Percentiles rank a stretch among this genome's conserved stretches.
Evolutionary conservation across 345 rosid species (phyloP).

Genomic region (Eucalyptus tenuipes): DNA sequence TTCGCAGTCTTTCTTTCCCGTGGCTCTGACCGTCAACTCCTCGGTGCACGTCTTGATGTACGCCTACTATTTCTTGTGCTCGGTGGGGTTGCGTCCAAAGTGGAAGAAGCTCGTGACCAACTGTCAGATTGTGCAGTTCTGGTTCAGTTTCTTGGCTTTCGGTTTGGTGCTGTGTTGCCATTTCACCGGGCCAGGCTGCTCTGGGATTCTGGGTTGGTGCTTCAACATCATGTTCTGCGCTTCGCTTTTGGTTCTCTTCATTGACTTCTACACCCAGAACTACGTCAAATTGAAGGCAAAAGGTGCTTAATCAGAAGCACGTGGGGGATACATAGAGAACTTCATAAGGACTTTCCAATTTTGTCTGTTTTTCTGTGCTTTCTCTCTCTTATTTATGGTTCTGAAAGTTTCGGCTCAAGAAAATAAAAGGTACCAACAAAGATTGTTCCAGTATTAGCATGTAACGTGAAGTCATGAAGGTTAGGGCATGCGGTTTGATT

Average conservation of each 20-base stretch:
- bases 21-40: conserved; percentile 40
- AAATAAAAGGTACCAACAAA: background rate
- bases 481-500: background rate
- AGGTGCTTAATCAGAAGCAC: background rate
- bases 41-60: conserved; percentile 68
- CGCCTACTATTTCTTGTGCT: conserved; percentile 45
- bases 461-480: background rate
- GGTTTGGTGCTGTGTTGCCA: conserved; percentile 33
- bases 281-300: conserved; percentile 5
- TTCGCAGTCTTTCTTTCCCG: conserved; percentile 50
- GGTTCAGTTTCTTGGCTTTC: conserved; percentile 37
- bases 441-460: background rate
- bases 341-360: background rate
- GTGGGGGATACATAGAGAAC: background rate
- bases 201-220: conserved; percentile 56
- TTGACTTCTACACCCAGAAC: conserved; percentile 45
- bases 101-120: conserved; percentile 79
- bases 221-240: conserved; percentile 56
- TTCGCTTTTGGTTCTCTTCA: conserved; percentile 55
- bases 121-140: conserved; percentile 71
- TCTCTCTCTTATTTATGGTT: background rate
- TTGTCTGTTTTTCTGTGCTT: background rate
- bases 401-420: background rate
- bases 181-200: conserved; percentile 27
- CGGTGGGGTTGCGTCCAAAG: conserved; percentile 44